Base-by-base conservation (phyloP, 495 filamentous ascomycete species). In the Aspergillus carlsbadensis region DNA sequence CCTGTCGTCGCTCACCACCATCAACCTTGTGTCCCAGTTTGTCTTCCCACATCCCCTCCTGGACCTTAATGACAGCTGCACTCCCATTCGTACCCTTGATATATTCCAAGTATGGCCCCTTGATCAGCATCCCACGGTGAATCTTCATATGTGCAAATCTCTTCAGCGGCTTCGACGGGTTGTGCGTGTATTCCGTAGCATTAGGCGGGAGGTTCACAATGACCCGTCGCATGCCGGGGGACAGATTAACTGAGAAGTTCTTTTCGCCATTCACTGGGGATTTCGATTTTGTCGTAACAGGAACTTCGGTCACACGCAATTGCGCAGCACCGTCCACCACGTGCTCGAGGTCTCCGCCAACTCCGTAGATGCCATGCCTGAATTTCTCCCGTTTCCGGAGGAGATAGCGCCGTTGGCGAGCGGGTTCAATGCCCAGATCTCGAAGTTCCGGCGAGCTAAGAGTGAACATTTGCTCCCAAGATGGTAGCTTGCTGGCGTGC, bases 41-140 rank as follows among this genome's bases (percentile, higher is more conserved):
- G 58, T 89, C 77, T 74, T 95, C 92, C 92, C 92, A 96, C 79
- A 96, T 85, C 4, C 89, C 89, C 64, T 96, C 91, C 59, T 87
- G 84, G 6, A 88, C 81, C 51, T 75, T 77, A 44, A 96, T 76
- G 33, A 76, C 76, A 2, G 85, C 87, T 33, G 82, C 84, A 37
- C 74, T 76, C 0, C 83, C 86, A 41, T 80, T 67, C 13, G 70
- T 74, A 7, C 84, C 82, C 76, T 88, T 87, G 10, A 90, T 61
- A 1, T 80, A 80, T 57, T 84, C 73, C 10, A 90, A 78, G 63
- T 84, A 86, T 0, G 89, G 88, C 0, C 91, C 92, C 20, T 70
- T 78, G 45, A 96, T 89, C 34, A 76, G 82, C 52, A 77, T 76
- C 7, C 82, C 84, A 3, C 82, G 80, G 52, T 81, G 62, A 18